Evolutionary conservation across 768 basidiomycete species (phyloP).

Genomic region (Psilocybe azurescens): DNA sequence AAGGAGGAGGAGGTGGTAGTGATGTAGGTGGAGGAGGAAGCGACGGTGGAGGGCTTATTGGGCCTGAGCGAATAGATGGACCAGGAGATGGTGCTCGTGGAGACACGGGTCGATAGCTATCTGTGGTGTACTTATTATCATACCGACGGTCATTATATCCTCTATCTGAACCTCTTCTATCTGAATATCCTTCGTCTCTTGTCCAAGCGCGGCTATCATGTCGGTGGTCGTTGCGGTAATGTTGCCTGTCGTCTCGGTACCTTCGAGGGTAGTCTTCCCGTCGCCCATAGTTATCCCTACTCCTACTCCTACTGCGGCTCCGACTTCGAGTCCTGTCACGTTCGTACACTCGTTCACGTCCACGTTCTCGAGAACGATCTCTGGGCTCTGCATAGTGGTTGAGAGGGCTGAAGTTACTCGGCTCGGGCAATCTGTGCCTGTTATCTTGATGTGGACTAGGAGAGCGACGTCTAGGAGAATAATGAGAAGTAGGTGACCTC

Average conservation of each 20-base stretch:
- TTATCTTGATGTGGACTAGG: constrained; percentile 37
- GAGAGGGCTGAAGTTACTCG: constrained; percentile 46
- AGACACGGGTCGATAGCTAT: constrained; percentile 2
- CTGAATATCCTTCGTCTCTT: constrained; percentile 30
- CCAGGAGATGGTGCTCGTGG: constrained; percentile 9
- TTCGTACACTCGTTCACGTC: constrained; percentile 28
- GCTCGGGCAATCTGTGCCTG: constrained; percentile 44
- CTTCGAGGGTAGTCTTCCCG: constrained; percentile 29
- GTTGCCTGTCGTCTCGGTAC: constrained; percentile 22
- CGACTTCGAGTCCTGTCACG: constrained; percentile 25
- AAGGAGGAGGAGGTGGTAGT: constrained; percentile 19
- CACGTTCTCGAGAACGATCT: constrained; percentile 38
- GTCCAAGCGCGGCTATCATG: constrained; percentile 41
- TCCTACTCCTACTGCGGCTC: constrained; percentile 27
- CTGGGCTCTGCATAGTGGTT: constrained; percentile 36
- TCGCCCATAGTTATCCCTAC: constrained; percentile 23
- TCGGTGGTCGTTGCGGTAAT: constrained; percentile 31
- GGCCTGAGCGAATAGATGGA: constrained; percentile 10
- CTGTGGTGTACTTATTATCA: constrained; percentile 4
- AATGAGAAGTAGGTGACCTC: constrained; percentile 32
- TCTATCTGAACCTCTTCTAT: constrained; percentile 13
- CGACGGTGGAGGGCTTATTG: constrained; percentile 1
- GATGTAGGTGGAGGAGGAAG: constrained; percentile 17
- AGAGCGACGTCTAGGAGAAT: constrained; percentile 40
- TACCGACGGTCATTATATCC: constrained; percentile 26